Evolutionary conservation across 495 filamentous ascomycete species (phyloP), one percentile per base, ranked within the genome.

Genomic region (Ramalina peruviana): DNA sequence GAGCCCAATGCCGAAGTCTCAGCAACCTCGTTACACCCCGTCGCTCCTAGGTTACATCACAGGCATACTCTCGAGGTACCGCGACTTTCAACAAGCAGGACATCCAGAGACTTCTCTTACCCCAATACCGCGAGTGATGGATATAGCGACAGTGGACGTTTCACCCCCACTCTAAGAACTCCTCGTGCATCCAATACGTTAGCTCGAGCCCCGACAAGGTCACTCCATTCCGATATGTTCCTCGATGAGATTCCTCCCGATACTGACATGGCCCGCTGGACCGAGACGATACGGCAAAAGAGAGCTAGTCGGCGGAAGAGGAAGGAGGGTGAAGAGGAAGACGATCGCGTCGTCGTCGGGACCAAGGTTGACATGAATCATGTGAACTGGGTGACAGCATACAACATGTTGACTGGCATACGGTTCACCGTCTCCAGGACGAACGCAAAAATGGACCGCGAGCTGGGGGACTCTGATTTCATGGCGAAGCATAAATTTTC

Each of bases 351-450:
- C 46, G 65, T 78, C 39, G 88, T 99, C n/a, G 92, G 92, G 43
- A 97, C 88, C 20, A 96, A 95, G 66, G 92, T 99, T 36, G 92
- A 97, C 62, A 88, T 95, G 67, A 85, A 86, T 58, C 92, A 99
- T 63, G 86, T 85, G 43, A 99, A 99, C 65, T 99, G 87, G 81
- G 87, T 94, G 17, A 96, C 86, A 6, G 89, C 93, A 33, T 99
- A 99, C 67, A 97, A 99, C 66, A 99, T 99, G 92, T 77, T 99
- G 67, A 97, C 92, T 3, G 92, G 92, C 48, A 99, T 99, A 58
- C 87, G 92, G 40, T 96, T 99, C 56, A 84, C 86, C 21, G 93
- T 99, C 5, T 96, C 89, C 50, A 76, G 92, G 51, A 94, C 92
- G 50, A 96, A 99, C 62, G 92, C 93, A 17, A 99, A 99, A 69